Conservation (phyloP, 1,284 basidiomycete genomes). For the Puccinia hordei region DNA sequence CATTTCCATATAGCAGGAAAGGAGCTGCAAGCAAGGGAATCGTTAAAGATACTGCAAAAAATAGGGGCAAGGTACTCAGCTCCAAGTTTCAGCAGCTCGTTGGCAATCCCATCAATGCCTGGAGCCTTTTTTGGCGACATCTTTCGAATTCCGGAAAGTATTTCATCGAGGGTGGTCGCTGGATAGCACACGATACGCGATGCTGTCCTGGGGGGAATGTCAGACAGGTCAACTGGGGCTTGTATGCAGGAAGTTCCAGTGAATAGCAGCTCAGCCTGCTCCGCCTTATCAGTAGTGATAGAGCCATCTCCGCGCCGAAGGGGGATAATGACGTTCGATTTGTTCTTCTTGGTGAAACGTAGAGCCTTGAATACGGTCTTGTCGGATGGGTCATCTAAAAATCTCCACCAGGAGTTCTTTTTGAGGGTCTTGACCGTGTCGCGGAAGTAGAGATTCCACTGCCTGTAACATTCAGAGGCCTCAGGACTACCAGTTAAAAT, state of each 20-base stretch:
- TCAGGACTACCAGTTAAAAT: background rate
- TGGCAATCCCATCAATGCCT: slow-evolving; percentile 2
- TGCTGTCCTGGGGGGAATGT: background rate
- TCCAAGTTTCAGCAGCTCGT: background rate
- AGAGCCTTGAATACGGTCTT: background rate
- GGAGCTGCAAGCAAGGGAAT: background rate
- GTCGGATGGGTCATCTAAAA: background rate
- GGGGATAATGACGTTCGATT: background rate
- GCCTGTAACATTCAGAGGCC: no score
- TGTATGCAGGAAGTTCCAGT: background rate
- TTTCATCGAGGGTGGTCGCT: background rate
- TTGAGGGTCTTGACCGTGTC: background rate
- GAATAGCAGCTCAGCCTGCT: slow-evolving; percentile 16
- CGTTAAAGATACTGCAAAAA: background rate
- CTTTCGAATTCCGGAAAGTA: background rate
- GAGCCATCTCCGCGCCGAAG: background rate
- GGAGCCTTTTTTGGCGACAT: slow-evolving; percentile 4
- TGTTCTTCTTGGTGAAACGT: background rate
- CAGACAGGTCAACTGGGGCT: background rate
- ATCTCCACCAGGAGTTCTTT: background rate
- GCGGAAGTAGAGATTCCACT: background rate
- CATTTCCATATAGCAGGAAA: slow-evolving; percentile 16
- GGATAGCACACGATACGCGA: background rate
- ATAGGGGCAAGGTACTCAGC: background rate
- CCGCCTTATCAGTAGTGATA: background rate